A percentile compares a stretch with the other conserved stretches of the same genome.
Evolutionary conservation across 768 basidiomycete genomes (phyloP).

Genomic region (Kwoniella heveanensis): DNA sequence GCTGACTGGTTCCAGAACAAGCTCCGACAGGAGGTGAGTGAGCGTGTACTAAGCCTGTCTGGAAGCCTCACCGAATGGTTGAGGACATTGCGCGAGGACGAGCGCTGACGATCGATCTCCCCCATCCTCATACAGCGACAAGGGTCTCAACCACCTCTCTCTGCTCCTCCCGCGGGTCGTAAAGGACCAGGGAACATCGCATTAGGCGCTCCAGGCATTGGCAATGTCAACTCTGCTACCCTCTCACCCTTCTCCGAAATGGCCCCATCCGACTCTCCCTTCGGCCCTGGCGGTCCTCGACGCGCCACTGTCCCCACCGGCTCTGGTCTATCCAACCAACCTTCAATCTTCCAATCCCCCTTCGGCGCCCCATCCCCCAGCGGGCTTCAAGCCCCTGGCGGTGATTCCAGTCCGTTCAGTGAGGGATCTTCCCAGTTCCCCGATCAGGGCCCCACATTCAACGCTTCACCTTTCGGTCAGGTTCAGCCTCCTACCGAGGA

Average conservation of each 20-base stretch:
- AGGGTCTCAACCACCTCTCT: conserved; percentile 5
- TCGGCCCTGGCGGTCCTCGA: conserved; percentile 35
- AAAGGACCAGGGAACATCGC: conserved; percentile 19
- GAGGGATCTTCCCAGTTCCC: conserved; percentile 18
- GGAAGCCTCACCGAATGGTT: too few relatives aligned
- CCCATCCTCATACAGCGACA: conserved; percentile 4
- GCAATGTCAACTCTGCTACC: conserved; percentile 18
- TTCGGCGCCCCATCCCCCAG: conserved; percentile 27
- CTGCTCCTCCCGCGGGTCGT: conserved; percentile 10
- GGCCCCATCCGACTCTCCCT: conserved; percentile 48
- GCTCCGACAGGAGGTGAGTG: conserved; percentile 50
- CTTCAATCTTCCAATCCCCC: conserved; percentile 27
- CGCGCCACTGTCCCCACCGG: conserved; percentile 38
- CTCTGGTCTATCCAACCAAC: conserved; percentile 19
- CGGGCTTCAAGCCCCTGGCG: conserved; percentile 1
- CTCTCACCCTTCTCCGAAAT: conserved; percentile 52
- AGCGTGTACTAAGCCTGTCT: too few relatives aligned
- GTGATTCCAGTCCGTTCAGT: conserved; percentile 19
- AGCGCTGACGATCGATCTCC: not conserved
- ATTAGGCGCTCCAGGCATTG: conserved; percentile 6
- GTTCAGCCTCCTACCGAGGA: not conserved
- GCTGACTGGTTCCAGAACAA: conserved; percentile 86
- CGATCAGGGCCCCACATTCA: conserved; percentile 13
- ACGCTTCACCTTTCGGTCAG: conserved; percentile 30
- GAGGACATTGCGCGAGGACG: not conserved